phyloP scores from a whole-genome alignment of 2,329 filamentous ascomycete species.

The Xylariomycetidae sp. region DNA sequence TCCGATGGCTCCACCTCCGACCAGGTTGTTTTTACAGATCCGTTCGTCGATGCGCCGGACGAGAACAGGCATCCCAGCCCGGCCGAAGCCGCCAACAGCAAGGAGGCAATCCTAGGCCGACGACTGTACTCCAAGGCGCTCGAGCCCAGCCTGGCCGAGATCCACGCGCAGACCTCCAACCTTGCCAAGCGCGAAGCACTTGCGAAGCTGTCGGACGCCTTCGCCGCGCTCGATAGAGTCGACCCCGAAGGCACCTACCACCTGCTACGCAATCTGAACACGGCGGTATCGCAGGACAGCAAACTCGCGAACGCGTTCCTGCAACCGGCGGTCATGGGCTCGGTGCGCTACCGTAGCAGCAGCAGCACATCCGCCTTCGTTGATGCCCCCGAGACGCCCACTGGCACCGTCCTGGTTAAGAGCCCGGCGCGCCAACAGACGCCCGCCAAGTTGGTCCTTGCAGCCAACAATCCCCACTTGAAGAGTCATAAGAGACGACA shows the following conservation, averaged over 20 bases:
- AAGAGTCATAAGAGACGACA: constrained; percentile 69
- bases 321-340: constrained; percentile 11
- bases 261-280: constrained; percentile 69
- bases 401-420: constrained; percentile 54
- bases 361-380: no score
- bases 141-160: constrained; percentile 77
- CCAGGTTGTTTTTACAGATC: constrained; percentile 32
- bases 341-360: no score
- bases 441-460: constrained; percentile 64
- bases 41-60: constrained; percentile 40
- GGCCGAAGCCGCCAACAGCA: constrained; percentile 56
- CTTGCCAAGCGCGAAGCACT: constrained; percentile 73
- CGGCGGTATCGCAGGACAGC: constrained; percentile 63
- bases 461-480: constrained; percentile 78
- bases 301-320: constrained; percentile 53
- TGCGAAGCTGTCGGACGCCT: constrained; percentile 76
- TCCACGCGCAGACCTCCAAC: constrained; percentile 69
- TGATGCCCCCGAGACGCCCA: constrained; percentile 44
- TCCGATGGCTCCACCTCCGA: constrained; percentile 57
- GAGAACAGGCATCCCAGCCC: constrained; percentile 59
- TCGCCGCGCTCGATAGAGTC: constrained; percentile 73
- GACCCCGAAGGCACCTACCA: constrained; percentile 90
- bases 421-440: constrained; percentile 19
- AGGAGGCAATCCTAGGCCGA: constrained; percentile 77
- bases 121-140: constrained; percentile 76